These are phyloP conservation scores for Teratosphaeria viscida DNA, from an alignment of 2,329 filamentous ascomycete genomes.

Conservation along the genomic window DNA sequence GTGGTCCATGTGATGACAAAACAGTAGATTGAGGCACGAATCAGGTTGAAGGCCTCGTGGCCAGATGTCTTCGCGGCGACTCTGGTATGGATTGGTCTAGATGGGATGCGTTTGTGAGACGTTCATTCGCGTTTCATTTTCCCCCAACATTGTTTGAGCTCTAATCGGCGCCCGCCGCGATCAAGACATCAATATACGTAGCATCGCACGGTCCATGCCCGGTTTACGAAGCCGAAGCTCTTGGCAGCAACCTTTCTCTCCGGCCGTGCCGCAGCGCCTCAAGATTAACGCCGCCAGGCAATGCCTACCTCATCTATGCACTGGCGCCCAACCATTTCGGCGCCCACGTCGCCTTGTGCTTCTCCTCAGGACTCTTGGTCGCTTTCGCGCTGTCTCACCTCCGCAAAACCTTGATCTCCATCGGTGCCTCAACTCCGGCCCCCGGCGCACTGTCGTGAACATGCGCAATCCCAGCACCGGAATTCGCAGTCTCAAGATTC, in stretches of 20 bases:
- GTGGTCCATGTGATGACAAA: no score
- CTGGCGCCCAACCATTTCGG: neutral
- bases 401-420: neutral
- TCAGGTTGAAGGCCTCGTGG: neutral
- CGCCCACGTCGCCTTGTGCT: neutral
- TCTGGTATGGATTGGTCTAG: neutral
- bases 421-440: neutral
- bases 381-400: neutral
- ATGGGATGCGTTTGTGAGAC: neutral
- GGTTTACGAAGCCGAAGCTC: neutral
- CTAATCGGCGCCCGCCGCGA: neutral
- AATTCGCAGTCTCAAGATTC: neutral
- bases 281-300: neutral
- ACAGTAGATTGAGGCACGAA: no score
- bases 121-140: neutral
- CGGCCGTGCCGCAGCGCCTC: neutral
- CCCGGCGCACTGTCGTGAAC: neutral
- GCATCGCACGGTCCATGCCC: neutral
- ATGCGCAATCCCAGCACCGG: neutral
- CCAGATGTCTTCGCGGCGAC: neutral
- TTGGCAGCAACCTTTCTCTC: neutral
- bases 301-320: neutral
- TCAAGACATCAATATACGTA: neutral
- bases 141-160: neutral
- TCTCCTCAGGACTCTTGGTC: neutral